These are phyloP conservation scores for Amaranthus hypochondriacus DNA, from an alignment of 148 eudicot genomes.

Conservation along the genomic window DNA sequence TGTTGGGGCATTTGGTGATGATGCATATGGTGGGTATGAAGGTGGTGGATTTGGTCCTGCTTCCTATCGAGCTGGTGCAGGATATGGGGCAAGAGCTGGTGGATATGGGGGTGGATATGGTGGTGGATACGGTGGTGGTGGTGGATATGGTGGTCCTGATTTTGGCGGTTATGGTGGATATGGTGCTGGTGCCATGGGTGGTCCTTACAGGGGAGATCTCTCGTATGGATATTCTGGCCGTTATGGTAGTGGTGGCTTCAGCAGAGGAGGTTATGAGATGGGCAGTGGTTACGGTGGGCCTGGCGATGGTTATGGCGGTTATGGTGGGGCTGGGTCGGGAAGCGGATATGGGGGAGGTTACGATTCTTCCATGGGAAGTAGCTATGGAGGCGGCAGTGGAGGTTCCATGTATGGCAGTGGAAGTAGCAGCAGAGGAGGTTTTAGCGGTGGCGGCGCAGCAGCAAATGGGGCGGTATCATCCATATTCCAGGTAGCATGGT, in stretches of 20 bases:
- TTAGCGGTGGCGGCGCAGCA: conserved; percentile 31
- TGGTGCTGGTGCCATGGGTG: conserved; percentile 40
- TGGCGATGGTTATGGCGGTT: conserved; percentile 29
- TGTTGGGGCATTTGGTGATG: conserved; percentile 39
- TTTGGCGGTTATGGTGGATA: conserved; percentile 52
- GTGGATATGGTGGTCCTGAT: conserved; percentile 35
- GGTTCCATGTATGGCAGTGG: conserved; percentile 32
- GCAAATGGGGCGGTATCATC: conserved; percentile 42
- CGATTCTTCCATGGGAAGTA: conserved; percentile 38
- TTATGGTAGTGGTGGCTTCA: conserved; percentile 37
- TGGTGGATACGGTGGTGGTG: conserved; percentile 15
- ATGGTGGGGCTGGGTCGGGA: conserved; percentile 37
- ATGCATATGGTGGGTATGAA: conserved; percentile 40
- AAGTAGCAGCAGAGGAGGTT: conserved; percentile 32
- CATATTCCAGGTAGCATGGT: conserved; percentile 34
- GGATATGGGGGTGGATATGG: conserved; percentile 36
- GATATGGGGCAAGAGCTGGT: conserved; percentile 37
- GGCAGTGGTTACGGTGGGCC: conserved; percentile 38
- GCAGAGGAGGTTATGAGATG: conserved; percentile 36
- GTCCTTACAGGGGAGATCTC: conserved; percentile 37
- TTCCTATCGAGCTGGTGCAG: conserved; percentile 37
- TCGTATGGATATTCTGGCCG: conserved; percentile 41
- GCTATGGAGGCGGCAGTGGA: conserved; percentile 34
- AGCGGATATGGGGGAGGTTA: conserved; percentile 38
- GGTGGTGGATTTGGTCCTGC: conserved; percentile 40